These are phyloP conservation scores for Suillus spraguei DNA, from an alignment of 768 basidiomycete species.

Conservation along the genomic window DNA sequence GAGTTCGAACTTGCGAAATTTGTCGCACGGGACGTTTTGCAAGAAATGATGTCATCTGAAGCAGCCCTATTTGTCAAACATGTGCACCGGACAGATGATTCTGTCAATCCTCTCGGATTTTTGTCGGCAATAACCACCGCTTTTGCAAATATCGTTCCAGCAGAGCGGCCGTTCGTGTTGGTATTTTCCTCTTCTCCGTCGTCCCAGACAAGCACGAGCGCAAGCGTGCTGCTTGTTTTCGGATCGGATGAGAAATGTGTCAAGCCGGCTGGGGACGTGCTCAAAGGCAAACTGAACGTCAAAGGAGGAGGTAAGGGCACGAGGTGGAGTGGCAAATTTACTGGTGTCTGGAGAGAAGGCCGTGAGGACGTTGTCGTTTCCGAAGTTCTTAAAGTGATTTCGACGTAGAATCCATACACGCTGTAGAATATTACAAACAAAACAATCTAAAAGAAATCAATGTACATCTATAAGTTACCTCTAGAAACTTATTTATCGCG, in stretches of 20 bases:
- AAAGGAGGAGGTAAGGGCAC: slow-evolving; percentile 81
- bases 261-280: slow-evolving; percentile 55
- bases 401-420: slow-evolving; percentile 11
- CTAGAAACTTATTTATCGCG: slow-evolving; percentile 8
- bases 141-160: slow-evolving; percentile 33
- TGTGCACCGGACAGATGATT: slow-evolving; percentile 64
- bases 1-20: slow-evolving; percentile 62
- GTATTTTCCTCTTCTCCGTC: slow-evolving; percentile 67
- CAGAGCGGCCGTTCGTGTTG: slow-evolving; percentile 42
- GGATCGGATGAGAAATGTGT: slow-evolving; percentile 63
- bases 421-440: slow-evolving; percentile 12
- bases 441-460: slow-evolving; percentile 7
- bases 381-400: slow-evolving; percentile 21
- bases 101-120: slow-evolving; percentile 58
- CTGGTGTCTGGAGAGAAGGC: slow-evolving; percentile 40
- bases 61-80: slow-evolving; percentile 46
- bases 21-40: slow-evolving; percentile 45
- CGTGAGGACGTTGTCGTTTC: slow-evolving; percentile 23
- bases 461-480: slow-evolving; percentile 6
- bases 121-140: slow-evolving; percentile 58
- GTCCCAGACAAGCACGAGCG: slow-evolving; percentile 49
- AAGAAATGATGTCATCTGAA: slow-evolving; percentile 34
- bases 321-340: slow-evolving; percentile 77
- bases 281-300: slow-evolving; percentile 58
- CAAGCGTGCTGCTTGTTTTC: slow-evolving; percentile 59